phyloP scores from a whole-genome alignment of 2,329 filamentous ascomycete species.

The Fusarium sulawesiense region DNA sequence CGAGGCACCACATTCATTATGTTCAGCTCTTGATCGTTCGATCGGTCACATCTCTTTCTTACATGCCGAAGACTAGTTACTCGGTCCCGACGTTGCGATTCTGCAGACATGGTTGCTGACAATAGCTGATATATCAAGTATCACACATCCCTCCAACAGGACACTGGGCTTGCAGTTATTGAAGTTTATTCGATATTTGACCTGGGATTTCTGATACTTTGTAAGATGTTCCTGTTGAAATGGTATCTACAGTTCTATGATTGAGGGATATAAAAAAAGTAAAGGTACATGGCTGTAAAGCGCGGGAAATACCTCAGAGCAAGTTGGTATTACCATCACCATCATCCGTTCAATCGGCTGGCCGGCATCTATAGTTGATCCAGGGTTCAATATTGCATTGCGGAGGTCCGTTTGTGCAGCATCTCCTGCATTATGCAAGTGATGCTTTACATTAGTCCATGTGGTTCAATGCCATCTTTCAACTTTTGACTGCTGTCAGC shows the following conservation, averaged over 20 bases:
- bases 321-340: no score
- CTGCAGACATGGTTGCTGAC: not conserved
- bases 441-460: not conserved
- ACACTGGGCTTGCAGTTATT: not conserved
- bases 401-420: not conserved
- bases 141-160: no score
- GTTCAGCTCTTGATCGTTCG: not conserved
- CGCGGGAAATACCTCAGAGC: no score
- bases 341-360: no score
- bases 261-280: no score
- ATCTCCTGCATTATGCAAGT: not conserved
- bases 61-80: not conserved
- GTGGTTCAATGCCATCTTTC: not conserved
- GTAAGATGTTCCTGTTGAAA: not conserved
- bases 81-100: not conserved
- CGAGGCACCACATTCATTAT: not conserved
- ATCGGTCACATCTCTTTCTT: not conserved
- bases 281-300: no score
- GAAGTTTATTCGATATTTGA: not conserved
- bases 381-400: no score
- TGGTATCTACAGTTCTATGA: no score
- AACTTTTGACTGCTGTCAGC: not conserved
- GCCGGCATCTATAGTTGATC: no score
- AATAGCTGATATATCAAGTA: not conserved
- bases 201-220: fast-evolving